Percentiles rank a stretch among this genome's conserved stretches.
Conservation (phyloP, 257 asterid genomes). For the Solanum rostratum region DNA sequence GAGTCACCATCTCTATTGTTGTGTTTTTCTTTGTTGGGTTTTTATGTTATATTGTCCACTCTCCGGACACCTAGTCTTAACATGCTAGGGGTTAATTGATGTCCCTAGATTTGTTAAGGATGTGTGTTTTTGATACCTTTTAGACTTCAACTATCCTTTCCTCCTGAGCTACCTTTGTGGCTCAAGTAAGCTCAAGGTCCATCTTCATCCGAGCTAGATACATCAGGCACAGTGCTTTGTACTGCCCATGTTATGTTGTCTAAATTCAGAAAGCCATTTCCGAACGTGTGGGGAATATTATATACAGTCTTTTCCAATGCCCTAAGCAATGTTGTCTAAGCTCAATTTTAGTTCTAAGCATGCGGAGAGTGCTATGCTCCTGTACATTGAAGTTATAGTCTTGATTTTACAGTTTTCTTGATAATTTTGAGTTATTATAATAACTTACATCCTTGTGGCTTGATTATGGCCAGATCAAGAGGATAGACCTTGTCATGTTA, state of each 20-base stretch:
- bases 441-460: not conserved
- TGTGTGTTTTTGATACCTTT: not conserved
- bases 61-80: not conserved
- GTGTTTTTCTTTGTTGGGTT: not conserved
- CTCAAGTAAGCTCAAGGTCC: not conserved
- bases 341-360: not conserved
- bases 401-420: not conserved
- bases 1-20: not conserved
- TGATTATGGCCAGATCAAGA: not conserved
- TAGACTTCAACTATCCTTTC: not conserved
- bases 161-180: not conserved
- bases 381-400: not conserved
- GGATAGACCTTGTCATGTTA: not conserved
- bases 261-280: not conserved
- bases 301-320: not conserved
- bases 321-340: not conserved
- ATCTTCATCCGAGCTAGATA: not conserved
- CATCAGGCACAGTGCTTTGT: not conserved
- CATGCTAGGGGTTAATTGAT: not conserved
- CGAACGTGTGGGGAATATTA: not conserved
- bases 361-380: not conserved
- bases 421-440: not conserved
- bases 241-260: not conserved
- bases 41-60: not conserved
- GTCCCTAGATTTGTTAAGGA: not conserved